These are phyloP conservation scores for Clonostachys sp. DNA, from an alignment of 2,329 filamentous ascomycete genomes.

Conservation along the genomic window DNA sequence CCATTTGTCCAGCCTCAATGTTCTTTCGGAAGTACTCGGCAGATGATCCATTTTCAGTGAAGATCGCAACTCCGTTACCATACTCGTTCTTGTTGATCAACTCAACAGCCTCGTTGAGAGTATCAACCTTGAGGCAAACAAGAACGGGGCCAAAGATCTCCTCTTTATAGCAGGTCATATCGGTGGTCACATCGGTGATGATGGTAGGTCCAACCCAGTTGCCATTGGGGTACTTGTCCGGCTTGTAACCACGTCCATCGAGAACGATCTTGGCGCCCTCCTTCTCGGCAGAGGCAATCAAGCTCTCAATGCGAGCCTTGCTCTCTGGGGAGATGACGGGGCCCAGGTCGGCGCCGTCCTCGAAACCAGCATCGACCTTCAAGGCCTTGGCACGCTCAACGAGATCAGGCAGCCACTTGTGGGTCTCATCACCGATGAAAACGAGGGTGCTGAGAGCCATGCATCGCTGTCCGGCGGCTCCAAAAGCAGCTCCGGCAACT, in stretches of 20 bases:
- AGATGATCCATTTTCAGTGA: conserved; percentile 68
- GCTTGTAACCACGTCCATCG: conserved; percentile 71
- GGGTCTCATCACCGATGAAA: conserved; percentile 68
- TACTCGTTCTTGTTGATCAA: conserved; percentile 78
- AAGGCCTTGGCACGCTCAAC: conserved; percentile 70
- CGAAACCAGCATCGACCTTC: conserved; percentile 75
- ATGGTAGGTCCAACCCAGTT: conserved; percentile 81
- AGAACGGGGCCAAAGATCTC: conserved; percentile 80
- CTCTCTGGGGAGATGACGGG: conserved; percentile 77
- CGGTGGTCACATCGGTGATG: conserved; percentile 69
- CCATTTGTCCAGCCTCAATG: conserved; percentile 75
- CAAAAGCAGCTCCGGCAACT: conserved; percentile 76
- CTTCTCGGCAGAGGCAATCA: conserved; percentile 72
- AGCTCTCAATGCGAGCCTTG: conserved; percentile 69
- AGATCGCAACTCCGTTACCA: conserved; percentile 76
- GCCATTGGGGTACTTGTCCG: conserved; percentile 75
- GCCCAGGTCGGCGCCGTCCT: conserved; percentile 74
- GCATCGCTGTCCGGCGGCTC: conserved; percentile 74
- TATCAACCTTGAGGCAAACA: conserved; percentile 68
- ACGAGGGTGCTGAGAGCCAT: conserved; percentile 77
- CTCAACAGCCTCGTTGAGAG: conserved; percentile 70
- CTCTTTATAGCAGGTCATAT: conserved; percentile 75
- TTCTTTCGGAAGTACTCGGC: conserved; percentile 69
- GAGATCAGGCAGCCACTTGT: conserved; percentile 74
- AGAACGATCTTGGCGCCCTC: conserved; percentile 81